Conservation (phyloP, 305 asterid species). For the Solanum hybrid region DNA sequence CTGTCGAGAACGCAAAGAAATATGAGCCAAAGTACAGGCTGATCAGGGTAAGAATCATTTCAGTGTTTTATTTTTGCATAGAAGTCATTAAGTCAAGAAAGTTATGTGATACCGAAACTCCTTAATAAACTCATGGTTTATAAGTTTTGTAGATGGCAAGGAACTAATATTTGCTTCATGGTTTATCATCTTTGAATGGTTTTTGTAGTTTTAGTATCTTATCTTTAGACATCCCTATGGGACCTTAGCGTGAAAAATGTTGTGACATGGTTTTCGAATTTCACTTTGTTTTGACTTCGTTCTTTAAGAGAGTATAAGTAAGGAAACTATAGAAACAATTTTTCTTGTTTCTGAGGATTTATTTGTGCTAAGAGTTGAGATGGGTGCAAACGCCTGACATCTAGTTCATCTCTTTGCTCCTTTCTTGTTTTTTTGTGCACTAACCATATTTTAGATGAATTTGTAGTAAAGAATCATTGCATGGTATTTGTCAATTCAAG, state of each 20-base stretch:
- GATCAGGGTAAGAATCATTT: constrained; percentile 11
- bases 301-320: background rate
- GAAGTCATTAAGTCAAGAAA: background rate
- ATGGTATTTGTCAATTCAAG: background rate
- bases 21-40: constrained; percentile 20
- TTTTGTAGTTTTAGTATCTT: background rate
- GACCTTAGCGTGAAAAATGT: background rate
- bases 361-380: background rate
- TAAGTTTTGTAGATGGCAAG: background rate
- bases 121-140: background rate
- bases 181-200: background rate
- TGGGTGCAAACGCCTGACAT: background rate
- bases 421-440: background rate
- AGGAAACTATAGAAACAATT: background rate
- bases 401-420: background rate
- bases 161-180: background rate
- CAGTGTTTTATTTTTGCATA: background rate
- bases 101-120: background rate
- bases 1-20: constrained; percentile 18
- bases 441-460: background rate
- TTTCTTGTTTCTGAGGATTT: background rate
- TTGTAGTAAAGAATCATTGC: background rate
- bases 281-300: background rate
- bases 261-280: background rate
- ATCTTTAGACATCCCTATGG: background rate